A percentile compares a stretch with the other conserved stretches of the same genome.
Evolutionary conservation across 2,329 filamentous ascomycete species (phyloP).

Genomic region (Berkeleyomyces rouxiae): DNA sequence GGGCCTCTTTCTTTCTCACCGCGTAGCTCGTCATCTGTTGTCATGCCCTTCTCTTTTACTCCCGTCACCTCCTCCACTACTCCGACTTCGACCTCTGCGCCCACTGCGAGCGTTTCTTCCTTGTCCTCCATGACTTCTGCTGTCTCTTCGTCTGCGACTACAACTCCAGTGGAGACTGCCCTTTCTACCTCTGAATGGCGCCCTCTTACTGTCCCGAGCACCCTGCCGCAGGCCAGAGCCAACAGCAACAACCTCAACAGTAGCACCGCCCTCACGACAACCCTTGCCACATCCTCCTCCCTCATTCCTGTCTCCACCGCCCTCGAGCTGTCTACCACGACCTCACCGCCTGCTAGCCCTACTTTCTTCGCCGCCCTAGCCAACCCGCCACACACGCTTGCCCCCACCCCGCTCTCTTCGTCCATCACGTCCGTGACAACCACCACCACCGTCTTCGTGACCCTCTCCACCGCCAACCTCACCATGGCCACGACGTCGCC

Average conservation of each 20-base stretch:
- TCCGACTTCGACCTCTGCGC: neutral
- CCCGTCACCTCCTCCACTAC: neutral
- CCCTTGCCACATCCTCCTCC: neutral
- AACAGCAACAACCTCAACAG: neutral
- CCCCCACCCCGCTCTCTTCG: neutral
- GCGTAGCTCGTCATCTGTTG: neutral
- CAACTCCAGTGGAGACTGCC: neutral
- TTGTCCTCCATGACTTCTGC: neutral
- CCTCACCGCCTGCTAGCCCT: neutral
- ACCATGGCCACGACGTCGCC: neutral
- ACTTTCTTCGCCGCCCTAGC: neutral
- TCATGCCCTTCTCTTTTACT: neutral
- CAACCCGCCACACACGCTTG: neutral
- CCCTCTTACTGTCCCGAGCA: neutral
- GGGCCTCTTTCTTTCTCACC: neutral
- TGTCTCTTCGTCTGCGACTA: neutral
- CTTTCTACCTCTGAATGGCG: neutral
- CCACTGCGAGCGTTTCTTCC: neutral
- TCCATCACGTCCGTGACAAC: neutral
- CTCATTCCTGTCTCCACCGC: neutral
- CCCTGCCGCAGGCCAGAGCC: neutral
- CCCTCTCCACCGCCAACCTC: slow-evolving; percentile 1
- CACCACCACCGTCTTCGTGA: slow-evolving; percentile 4
- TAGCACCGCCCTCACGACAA: neutral
- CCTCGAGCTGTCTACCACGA: neutral